These are phyloP conservation scores for Leccinum disarticulatum DNA, from an alignment of 768 basidiomycete genomes.

Conservation along the genomic window DNA sequence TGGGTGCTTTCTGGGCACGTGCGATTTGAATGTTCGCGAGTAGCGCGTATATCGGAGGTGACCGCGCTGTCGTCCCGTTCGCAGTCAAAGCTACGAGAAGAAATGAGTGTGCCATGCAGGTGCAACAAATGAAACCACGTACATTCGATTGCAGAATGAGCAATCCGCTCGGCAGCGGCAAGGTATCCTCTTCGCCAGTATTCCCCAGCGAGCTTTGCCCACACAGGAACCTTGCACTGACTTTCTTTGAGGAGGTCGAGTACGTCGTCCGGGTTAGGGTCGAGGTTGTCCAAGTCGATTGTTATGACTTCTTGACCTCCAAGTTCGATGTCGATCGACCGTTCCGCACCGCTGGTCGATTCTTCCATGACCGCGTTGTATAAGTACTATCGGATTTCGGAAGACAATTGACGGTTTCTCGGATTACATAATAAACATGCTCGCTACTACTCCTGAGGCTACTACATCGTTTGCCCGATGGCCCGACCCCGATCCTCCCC, in stretches of 20 bases:
- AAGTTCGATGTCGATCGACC: conserved; percentile 72
- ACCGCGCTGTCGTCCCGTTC: conserved; percentile 47
- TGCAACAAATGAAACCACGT: conserved; percentile 25
- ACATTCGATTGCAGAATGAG: conserved; percentile 66
- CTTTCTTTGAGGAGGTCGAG: conserved; percentile 71
- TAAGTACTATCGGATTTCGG: not conserved
- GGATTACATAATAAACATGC: not conserved
- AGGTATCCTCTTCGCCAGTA: conserved; percentile 82
- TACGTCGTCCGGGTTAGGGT: conserved; percentile 74
- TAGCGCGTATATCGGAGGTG: conserved; percentile 76
- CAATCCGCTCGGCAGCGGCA: conserved; percentile 76
- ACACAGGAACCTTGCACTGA: conserved; percentile 68
- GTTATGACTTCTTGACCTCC: conserved; percentile 85
- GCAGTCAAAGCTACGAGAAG: conserved; percentile 47
- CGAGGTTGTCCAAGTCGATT: conserved; percentile 85
- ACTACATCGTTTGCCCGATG: too few relatives aligned
- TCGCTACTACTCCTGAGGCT: too few relatives aligned
- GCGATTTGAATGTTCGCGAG: conserved; percentile 85
- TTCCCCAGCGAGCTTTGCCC: conserved; percentile 83
- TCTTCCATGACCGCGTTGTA: conserved; percentile 19
- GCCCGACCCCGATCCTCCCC: too few relatives aligned
- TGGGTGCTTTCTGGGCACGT: conserved; percentile 81
- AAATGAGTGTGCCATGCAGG: conserved; percentile 3
- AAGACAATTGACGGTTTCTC: not conserved
- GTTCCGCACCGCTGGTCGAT: conserved; percentile 11